A percentile compares a stretch with the other conserved stretches of the same genome.
phyloP scores from a whole-genome alignment of 495 filamentous ascomycete species.

The Hyaloscypha bicolor region DNA sequence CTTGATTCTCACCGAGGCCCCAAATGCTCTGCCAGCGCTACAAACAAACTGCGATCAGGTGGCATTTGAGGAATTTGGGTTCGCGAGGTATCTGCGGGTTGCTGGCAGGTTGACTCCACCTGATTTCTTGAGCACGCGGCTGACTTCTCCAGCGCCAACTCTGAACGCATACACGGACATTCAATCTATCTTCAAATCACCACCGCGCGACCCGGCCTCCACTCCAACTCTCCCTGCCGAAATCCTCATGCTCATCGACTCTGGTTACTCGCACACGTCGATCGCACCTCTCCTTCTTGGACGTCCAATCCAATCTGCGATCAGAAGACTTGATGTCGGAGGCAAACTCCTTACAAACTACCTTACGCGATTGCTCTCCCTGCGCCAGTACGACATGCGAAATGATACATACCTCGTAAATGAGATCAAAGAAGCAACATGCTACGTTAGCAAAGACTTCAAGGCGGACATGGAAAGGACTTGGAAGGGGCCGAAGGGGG shows the following conservation, averaged over 20 bases:
- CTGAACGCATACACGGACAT: conserved; percentile 87
- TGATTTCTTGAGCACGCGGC: neutral
- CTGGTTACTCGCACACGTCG: conserved; percentile 93
- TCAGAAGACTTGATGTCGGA: conserved; percentile 87
- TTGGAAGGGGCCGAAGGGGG: conserved; percentile 77
- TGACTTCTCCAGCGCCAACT: conserved; percentile 44
- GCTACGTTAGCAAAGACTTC: conserved; percentile 83
- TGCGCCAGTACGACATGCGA: conserved; percentile 91
- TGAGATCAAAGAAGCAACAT: conserved; percentile 90
- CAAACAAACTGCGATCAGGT: conserved; percentile 95
- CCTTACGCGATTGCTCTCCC: conserved; percentile 84
- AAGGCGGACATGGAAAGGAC: conserved; percentile 73
- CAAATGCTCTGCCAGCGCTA: conserved; percentile 79
- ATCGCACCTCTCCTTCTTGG: conserved; percentile 84
- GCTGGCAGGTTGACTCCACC: conserved; percentile 52
- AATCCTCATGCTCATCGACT: conserved; percentile 84
- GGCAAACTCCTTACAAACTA: conserved; percentile 96
- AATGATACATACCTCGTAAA: conserved; percentile 92
- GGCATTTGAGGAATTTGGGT: conserved; percentile 97
- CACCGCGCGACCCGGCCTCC: conserved; percentile 43
- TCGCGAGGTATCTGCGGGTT: conserved; percentile 78
- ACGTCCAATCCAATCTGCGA: conserved; percentile 73
- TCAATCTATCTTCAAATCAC: conserved; percentile 59
- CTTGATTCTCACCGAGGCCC: conserved; percentile 83
- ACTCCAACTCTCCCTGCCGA: conserved; percentile 63